Evolutionary conservation across 2,329 filamentous ascomycete genomes (phyloP).

Genomic region (Zasmidium angulare): DNA sequence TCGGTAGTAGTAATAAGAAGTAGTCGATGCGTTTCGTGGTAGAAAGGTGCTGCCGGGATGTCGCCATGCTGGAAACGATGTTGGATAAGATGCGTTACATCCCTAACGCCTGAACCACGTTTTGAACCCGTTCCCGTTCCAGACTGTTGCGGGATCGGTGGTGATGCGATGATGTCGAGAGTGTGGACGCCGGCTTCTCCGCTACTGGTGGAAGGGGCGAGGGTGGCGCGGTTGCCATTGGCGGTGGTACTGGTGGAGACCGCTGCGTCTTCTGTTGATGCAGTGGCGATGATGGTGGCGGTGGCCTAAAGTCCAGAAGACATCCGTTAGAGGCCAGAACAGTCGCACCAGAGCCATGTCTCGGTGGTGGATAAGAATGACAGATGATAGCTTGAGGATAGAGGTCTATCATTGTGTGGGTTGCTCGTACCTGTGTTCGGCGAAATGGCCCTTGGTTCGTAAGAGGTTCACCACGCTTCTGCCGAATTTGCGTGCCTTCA

Average conservation of each 20-base stretch:
- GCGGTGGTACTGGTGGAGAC: not conserved
- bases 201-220: not conserved
- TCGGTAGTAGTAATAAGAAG: too few relatives aligned
- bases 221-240: not conserved
- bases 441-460: slow-evolving; percentile 30
- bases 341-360: too few relatives aligned
- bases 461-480: slow-evolving; percentile 35
- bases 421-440: slow-evolving; percentile 15
- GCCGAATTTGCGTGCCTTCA: slow-evolving; percentile 36
- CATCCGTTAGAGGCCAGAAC: not conserved
- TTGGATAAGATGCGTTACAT: slow-evolving; percentile 1
- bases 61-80: not conserved
- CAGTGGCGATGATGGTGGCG: not conserved
- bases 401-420: slow-evolving; percentile 3
- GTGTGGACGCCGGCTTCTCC: not conserved
- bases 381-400: not conserved
- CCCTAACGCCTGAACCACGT: slow-evolving; percentile 14
- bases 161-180: not conserved
- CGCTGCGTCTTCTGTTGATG: not conserved
- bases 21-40: not conserved
- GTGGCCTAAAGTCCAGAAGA: slow-evolving; percentile 1
- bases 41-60: not conserved
- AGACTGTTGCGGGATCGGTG: slow-evolving; percentile 12
- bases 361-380: not conserved
- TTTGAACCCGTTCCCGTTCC: slow-evolving; percentile 15